Conservation (phyloP, 345 rosid species). For the Aethionema arabicum region DNA sequence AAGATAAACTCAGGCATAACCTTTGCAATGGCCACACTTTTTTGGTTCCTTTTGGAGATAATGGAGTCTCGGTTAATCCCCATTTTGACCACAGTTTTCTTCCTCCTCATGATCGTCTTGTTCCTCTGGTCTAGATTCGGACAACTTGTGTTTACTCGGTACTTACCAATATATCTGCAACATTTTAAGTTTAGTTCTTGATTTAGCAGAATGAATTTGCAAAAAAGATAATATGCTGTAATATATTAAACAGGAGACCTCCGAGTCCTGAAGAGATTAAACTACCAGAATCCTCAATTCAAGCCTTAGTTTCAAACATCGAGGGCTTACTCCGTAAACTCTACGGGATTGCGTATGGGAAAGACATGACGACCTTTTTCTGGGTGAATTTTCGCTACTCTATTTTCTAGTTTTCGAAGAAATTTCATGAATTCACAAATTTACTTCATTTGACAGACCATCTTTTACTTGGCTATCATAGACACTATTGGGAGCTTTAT, state of each 20-base stretch:
- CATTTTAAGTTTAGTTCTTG: not conserved
- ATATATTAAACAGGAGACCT: slow-evolving; percentile 19
- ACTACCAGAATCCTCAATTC: slow-evolving; percentile 16
- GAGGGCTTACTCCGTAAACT: slow-evolving; percentile 13
- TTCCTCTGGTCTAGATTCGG: slow-evolving; percentile 32
- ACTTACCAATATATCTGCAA: slow-evolving; percentile 3
- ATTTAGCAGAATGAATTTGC: no score
- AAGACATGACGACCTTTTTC: slow-evolving; percentile 26
- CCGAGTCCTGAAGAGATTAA: slow-evolving; percentile 31
- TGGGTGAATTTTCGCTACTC: slow-evolving; percentile 21
- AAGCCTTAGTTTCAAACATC: slow-evolving; percentile 4
- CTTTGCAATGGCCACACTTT: slow-evolving; percentile 23
- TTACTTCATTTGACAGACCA: slow-evolving; percentile 13
- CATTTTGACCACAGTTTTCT: slow-evolving; percentile 7
- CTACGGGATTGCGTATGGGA: slow-evolving; percentile 26
- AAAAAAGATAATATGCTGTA: not conserved
- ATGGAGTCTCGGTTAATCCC: slow-evolving; percentile 20
- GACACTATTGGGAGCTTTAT: slow-evolving; percentile 27
- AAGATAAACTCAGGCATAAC: slow-evolving; percentile 21
- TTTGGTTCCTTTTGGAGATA: slow-evolving; percentile 26
- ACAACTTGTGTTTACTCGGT: slow-evolving; percentile 20
- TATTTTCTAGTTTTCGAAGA: slow-evolving; percentile 17
- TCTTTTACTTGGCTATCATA: slow-evolving; percentile 26
- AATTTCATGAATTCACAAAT: not conserved
- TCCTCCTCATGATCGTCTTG: slow-evolving; percentile 24